phyloP scores from a whole-genome alignment of 257 asterid species.

The Penstemon newberryi region DNA sequence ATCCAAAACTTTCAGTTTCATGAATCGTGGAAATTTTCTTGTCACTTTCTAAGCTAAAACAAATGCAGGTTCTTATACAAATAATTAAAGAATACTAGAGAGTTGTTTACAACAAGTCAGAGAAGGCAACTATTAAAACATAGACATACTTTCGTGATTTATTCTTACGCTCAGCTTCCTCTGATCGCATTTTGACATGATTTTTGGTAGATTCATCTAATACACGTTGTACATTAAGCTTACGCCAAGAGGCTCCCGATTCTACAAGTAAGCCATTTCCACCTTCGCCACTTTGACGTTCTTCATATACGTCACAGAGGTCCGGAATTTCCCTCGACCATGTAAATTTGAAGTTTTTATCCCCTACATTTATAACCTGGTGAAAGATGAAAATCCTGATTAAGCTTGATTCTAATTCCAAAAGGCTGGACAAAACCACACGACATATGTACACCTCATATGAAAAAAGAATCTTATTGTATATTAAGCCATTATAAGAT shows the following conservation, averaged over 20 bases:
- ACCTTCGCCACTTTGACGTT: slow-evolving; percentile 83
- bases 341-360: slow-evolving; percentile 80
- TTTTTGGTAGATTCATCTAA: slow-evolving; percentile 90
- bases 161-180: slow-evolving; percentile 83
- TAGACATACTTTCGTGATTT: slow-evolving; percentile 76
- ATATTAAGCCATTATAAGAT: neutral
- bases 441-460: neutral
- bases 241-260: slow-evolving; percentile 91
- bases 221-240: slow-evolving; percentile 86
- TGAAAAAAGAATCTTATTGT: neutral
- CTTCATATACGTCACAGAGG: slow-evolving; percentile 92
- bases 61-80: slow-evolving; percentile 10
- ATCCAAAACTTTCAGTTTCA: slow-evolving; percentile 20
- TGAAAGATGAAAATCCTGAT: slow-evolving; percentile 9
- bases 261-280: slow-evolving; percentile 87
- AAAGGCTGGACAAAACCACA: slow-evolving; percentile 10
- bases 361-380: slow-evolving; percentile 88
- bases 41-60: slow-evolving; percentile 6
- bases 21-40: neutral
- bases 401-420: slow-evolving; percentile 4
- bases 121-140: slow-evolving; percentile 19
- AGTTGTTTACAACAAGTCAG: slow-evolving; percentile 15
- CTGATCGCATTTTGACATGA: slow-evolving; percentile 88
- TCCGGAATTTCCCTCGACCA: slow-evolving; percentile 80
- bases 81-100: neutral